Conservation (phyloP, 1,139 yeast species). For the Magnusiomyces tetraspermus region DNA sequence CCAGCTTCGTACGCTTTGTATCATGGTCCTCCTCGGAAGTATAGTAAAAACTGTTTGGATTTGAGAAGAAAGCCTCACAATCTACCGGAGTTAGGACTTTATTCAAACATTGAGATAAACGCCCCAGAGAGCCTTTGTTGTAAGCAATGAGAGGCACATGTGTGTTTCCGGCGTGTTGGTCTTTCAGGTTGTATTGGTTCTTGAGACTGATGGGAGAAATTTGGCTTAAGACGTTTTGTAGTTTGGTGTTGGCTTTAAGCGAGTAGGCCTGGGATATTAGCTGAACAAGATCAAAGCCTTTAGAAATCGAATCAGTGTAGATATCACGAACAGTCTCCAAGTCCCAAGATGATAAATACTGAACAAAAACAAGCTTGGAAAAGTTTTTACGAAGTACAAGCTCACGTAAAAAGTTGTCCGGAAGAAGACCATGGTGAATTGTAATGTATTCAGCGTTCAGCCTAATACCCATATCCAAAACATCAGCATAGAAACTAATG, state of each 20-base stretch:
- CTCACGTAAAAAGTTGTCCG: constrained; percentile 10
- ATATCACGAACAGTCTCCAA: background rate
- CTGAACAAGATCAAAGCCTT: constrained; percentile 15
- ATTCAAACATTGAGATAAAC: constrained; percentile 17
- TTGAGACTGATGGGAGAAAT: background rate
- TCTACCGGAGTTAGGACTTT: constrained; percentile 18
- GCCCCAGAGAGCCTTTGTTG: constrained; percentile 20
- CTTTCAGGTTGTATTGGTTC: constrained; percentile 1
- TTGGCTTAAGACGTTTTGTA: background rate
- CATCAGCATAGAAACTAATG: constrained; percentile 8
- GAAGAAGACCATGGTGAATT: constrained; percentile 9
- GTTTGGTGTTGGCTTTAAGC: constrained; percentile 13
- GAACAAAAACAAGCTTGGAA: constrained; percentile 14
- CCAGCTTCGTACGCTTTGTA: background rate
- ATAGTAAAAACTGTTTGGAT: constrained; percentile 15
- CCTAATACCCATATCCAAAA: constrained; percentile 14
- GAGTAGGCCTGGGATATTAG: constrained; percentile 16
- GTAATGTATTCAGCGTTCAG: constrained; percentile 16
- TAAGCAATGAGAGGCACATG: constrained; percentile 16
- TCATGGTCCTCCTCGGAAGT: background rate
- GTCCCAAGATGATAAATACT: constrained; percentile 15
- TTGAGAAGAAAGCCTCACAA: constrained; percentile 10
- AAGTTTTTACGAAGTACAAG: constrained; percentile 9
- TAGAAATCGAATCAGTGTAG: constrained; percentile 1
- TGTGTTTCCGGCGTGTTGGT: background rate